Conservation (phyloP, 177 flowering plant genomes). For the Vitis hybrid region DNA sequence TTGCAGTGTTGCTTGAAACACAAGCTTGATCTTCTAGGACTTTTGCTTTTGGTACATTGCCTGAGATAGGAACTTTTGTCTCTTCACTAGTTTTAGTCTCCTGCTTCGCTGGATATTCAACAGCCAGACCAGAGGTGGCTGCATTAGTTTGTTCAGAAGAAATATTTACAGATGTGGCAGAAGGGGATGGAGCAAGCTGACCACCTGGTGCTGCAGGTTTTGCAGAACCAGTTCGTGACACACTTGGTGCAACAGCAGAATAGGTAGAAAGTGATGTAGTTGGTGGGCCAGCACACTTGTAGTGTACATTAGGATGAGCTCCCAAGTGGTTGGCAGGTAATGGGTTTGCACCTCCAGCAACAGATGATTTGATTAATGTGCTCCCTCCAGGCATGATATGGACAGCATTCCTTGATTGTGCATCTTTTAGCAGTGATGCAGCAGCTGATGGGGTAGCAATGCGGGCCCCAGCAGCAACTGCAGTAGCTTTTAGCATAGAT, state of each 20-base stretch:
- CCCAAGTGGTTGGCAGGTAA: conserved; percentile 26
- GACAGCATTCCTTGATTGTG: conserved; percentile 63
- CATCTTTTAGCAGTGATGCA: conserved; percentile 69
- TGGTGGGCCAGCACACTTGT: conserved; percentile 36
- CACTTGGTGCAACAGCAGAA: conserved; percentile 17
- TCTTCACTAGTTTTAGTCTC: conserved; percentile 20
- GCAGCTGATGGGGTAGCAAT: conserved; percentile 71
- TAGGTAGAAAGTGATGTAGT: conserved; percentile 17
- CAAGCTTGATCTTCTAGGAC: conserved; percentile 15
- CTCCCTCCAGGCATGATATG: conserved; percentile 57
- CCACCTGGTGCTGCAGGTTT: conserved; percentile 16
- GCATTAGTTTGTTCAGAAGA: conserved; percentile 20
- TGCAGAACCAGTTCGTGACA: conserved; percentile 12
- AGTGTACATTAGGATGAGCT: conserved; percentile 46
- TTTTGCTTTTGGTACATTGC: conserved; percentile 7
- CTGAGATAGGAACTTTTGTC: conserved; percentile 11
- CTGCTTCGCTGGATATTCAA: conserved; percentile 13
- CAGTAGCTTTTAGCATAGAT: conserved; percentile 65
- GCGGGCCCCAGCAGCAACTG: conserved; percentile 94
- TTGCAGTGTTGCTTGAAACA: conserved; percentile 7
- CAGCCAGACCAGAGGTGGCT: conserved; percentile 2
- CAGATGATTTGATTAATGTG: conserved; percentile 37
- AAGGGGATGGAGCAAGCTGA: conserved; percentile 13
- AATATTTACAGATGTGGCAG: conserved; percentile 13
- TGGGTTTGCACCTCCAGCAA: conserved; percentile 27